Percentiles rank a stretch among this genome's conserved stretches.
Conservation (phyloP, 2,329 filamentous ascomycete genomes). For the Ilyonectria robusta region DNA sequence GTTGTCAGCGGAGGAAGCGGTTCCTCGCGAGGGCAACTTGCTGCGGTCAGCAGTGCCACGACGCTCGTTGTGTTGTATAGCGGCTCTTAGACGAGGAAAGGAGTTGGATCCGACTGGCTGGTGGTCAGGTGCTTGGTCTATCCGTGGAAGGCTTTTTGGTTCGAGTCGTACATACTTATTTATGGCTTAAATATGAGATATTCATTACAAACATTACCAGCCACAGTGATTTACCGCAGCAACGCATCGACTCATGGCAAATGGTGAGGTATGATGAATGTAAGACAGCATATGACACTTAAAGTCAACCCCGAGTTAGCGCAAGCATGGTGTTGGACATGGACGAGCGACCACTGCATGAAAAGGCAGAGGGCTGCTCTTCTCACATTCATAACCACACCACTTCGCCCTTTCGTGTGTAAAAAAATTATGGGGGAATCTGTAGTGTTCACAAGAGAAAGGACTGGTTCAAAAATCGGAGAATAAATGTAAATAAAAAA, state of each 20-base stretch:
- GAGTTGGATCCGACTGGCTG: conserved; percentile 19
- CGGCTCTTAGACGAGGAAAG: conserved; percentile 20
- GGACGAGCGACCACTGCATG: not conserved
- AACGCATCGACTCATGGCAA: not conserved
- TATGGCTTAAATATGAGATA: conserved; percentile 36
- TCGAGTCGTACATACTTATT: conserved; percentile 38
- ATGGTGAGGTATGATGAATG: not conserved
- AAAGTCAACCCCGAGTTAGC: not conserved
- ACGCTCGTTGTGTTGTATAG: conserved; percentile 26
- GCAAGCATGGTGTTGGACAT: not conserved
- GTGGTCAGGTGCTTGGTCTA: conserved; percentile 26
- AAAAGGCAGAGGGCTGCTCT: too few species aligned
- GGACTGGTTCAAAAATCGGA: too few species aligned
- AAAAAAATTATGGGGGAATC: too few species aligned
- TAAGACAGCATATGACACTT: not conserved
- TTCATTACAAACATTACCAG: conserved; percentile 20
- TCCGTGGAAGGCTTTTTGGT: conserved; percentile 26
- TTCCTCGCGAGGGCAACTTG: not conserved
- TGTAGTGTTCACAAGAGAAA: too few species aligned
- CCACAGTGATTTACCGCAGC: not conserved
- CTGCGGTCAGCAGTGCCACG: conserved; percentile 12
- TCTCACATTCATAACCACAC: too few species aligned
- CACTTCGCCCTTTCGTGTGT: too few species aligned
- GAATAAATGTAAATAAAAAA: too few species aligned
- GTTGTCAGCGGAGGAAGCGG: conserved; percentile 13